Conservation (phyloP, 1,284 basidiomycete species). For the Microbotryomycetes sp. region DNA sequence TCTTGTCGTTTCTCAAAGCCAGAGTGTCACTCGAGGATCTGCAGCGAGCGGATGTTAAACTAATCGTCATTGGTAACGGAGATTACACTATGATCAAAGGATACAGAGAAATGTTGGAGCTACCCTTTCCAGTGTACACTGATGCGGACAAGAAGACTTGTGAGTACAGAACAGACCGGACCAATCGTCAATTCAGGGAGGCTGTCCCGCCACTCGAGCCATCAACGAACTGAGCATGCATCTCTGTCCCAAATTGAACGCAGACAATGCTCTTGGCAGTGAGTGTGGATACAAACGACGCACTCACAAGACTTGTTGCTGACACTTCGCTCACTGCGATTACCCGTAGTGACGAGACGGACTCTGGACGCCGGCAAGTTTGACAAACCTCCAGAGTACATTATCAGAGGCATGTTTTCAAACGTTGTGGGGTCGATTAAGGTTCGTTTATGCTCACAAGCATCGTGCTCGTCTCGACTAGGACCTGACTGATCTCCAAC, state of each 20-base stretch:
- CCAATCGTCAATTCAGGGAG: background rate
- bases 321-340: background rate
- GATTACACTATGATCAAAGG: slow-evolving; percentile 52
- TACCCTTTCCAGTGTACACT: slow-evolving; percentile 49
- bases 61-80: slow-evolving; percentile 60
- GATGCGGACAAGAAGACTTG: slow-evolving; percentile 50
- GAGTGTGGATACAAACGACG: background rate
- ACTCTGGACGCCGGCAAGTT: slow-evolving; percentile 13
- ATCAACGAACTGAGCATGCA: no score
- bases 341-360: slow-evolving; percentile 20
- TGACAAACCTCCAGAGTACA: slow-evolving; percentile 18
- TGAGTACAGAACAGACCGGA: background rate
- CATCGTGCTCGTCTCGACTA: no score
- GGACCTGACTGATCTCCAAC: no score
- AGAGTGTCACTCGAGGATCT: slow-evolving; percentile 48
- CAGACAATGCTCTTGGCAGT: background rate
- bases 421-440: slow-evolving; percentile 8
- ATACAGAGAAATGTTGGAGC: slow-evolving; percentile 45
- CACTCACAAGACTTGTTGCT: no score
- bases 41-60: slow-evolving; percentile 38
- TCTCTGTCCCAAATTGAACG: background rate
- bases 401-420: background rate
- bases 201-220: no score
- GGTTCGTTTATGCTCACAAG: no score
- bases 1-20: slow-evolving; percentile 50